phyloP scores from a whole-genome alignment of 805 yeast species.

The Blastobotrys americana region DNA sequence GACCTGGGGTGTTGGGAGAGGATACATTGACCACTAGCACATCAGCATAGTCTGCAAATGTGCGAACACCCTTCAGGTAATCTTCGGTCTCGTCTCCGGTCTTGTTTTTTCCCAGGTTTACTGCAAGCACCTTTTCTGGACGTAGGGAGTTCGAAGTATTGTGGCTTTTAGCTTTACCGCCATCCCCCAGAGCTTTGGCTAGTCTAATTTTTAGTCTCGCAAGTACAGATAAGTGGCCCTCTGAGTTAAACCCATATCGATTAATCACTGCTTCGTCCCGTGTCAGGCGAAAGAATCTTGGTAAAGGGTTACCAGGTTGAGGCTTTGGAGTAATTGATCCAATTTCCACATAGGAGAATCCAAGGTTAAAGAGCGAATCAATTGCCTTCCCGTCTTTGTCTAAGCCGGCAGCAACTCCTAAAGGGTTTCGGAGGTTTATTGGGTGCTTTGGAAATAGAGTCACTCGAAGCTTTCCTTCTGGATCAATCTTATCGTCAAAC shows the following conservation, averaged over 20 bases:
- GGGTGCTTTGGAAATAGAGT: slow-evolving; percentile 26
- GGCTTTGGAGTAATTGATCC: slow-evolving; percentile 91
- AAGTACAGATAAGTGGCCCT: slow-evolving; percentile 72
- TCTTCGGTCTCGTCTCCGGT: slow-evolving; percentile 85
- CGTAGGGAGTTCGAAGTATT: slow-evolving; percentile 43
- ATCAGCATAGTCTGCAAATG: slow-evolving; percentile 80
- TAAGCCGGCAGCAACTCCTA: slow-evolving; percentile 93
- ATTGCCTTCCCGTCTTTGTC: slow-evolving; percentile 92
- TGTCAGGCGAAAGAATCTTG: slow-evolving; percentile 81
- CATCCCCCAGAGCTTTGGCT: slow-evolving; percentile 29
- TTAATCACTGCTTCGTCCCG: slow-evolving; percentile 87
- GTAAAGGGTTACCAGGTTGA: slow-evolving; percentile 92
- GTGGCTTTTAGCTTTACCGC: slow-evolving; percentile 11
- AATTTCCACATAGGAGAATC: slow-evolving; percentile 85
- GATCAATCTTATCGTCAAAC: slow-evolving; percentile 28
- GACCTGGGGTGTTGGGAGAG: slow-evolving; percentile 93
- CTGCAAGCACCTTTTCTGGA: slow-evolving; percentile 60
- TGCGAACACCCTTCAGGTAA: slow-evolving; percentile 74
- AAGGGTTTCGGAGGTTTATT: slow-evolving; percentile 54
- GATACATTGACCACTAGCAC: slow-evolving; percentile 86
- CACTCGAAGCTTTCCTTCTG: slow-evolving; percentile 24
- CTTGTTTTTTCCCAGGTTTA: slow-evolving; percentile 90
- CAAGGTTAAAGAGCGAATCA: slow-evolving; percentile 67
- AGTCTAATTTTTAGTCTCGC: slow-evolving; percentile 62
- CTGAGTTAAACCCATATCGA: slow-evolving; percentile 90